These are phyloP conservation scores for Ophiocordyceps camponoti-floridani DNA, from an alignment of 2,329 filamentous ascomycete genomes.

Conservation along the genomic window DNA sequence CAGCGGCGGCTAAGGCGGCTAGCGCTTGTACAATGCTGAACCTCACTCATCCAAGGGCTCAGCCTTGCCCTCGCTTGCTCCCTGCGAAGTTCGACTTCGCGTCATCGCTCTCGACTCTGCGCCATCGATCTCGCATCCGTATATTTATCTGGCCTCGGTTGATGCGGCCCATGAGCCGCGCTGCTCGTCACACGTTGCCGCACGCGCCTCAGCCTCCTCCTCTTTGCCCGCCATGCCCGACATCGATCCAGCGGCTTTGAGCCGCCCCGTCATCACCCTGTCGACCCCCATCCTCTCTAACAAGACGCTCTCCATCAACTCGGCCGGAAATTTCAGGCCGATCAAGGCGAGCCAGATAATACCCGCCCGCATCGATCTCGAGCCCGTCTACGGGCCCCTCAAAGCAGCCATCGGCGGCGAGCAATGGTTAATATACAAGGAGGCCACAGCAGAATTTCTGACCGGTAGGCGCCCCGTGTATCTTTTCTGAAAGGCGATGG, in stretches of 20 bases:
- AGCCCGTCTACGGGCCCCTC: conserved; percentile 44
- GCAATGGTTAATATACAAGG: conserved; percentile 47
- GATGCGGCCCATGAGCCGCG: conserved; percentile 24
- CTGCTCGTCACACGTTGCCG: conserved; percentile 27
- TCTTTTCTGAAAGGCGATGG: conserved; percentile 1
- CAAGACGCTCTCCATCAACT: conserved; percentile 37
- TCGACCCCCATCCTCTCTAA: conserved; percentile 39
- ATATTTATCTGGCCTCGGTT: conserved; percentile 15
- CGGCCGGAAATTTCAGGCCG: conserved; percentile 29
- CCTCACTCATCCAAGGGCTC: neutral
- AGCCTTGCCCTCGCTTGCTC: neutral
- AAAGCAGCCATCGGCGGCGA: conserved; percentile 41
- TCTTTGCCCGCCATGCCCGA: conserved; percentile 35
- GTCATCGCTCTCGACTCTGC: conserved; percentile 9
- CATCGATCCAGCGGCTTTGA: conserved; percentile 52
- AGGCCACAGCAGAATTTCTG: conserved; percentile 42
- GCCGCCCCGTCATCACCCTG: conserved; percentile 39
- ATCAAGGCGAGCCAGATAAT: conserved; percentile 44
- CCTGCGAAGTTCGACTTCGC: conserved; percentile 4
- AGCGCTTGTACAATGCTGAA: neutral
- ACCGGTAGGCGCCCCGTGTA: conserved; percentile 26
- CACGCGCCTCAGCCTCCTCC: conserved; percentile 25
- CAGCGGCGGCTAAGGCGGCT: neutral
- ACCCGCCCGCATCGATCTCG: conserved; percentile 48
- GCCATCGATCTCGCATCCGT: conserved; percentile 10